Evolutionary conservation across 805 yeast species (phyloP).

Genomic region (Schizosaccharomyces octosporus): DNA sequence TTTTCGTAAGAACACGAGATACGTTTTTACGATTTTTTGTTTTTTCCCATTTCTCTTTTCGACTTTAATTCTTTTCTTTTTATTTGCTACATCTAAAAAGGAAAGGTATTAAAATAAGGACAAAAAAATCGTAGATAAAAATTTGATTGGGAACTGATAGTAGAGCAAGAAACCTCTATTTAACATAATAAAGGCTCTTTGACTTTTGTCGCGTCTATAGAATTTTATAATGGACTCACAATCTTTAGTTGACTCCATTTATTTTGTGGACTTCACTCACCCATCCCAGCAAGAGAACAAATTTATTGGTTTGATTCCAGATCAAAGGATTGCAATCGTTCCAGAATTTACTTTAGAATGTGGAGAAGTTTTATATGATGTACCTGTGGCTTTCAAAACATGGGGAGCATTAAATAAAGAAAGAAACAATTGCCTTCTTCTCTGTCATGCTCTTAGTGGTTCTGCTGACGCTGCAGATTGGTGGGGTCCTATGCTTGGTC

Average conservation of each 20-base stretch:
- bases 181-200: neutral
- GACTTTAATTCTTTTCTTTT: neutral
- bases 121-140: neutral
- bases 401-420: slow-evolving; percentile 68
- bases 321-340: slow-evolving; percentile 54
- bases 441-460: slow-evolving; percentile 89
- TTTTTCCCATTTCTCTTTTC: neutral
- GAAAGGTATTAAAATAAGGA: too few species aligned
- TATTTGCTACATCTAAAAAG: too few species aligned
- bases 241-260: neutral
- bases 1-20: neutral
- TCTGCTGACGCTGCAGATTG: slow-evolving; percentile 88
- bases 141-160: too few species aligned
- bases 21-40: neutral
- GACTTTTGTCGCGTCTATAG: neutral
- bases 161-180: too few species aligned
- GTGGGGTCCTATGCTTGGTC: slow-evolving; percentile 95
- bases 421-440: slow-evolving; percentile 59
- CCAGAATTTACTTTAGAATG: slow-evolving; percentile 59
- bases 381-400: slow-evolving; percentile 85
- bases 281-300: slow-evolving; percentile 23
- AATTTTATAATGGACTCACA: neutral
- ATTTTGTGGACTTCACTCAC: neutral
- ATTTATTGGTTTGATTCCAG: slow-evolving; percentile 41
- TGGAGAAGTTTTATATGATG: slow-evolving; percentile 43